Evolutionary conservation across 352 stramenopile genomes (phyloP).

Genomic region (Paralagenidium karlingii): DNA sequence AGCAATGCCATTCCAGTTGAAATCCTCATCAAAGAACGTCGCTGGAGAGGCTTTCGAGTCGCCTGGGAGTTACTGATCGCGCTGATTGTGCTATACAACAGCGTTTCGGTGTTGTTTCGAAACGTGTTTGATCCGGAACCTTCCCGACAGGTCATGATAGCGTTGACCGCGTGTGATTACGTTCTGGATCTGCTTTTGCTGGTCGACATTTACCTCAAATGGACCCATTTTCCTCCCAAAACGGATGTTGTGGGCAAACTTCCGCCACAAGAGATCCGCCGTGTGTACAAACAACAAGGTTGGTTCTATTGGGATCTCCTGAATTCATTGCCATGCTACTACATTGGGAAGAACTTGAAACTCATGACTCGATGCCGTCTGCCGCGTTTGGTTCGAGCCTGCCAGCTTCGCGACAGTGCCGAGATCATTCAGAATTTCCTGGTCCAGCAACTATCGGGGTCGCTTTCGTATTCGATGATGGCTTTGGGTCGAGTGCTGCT

Average conservation of each 20-base stretch:
- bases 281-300: conserved; percentile 11
- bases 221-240: conserved; percentile 9
- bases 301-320: conserved; percentile 13
- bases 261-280: conserved; percentile 7
- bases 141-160: conserved; percentile 6
- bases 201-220: conserved; percentile 22
- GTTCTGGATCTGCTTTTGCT: conserved; percentile 12
- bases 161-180: conserved; percentile 13
- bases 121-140: conserved; percentile 10
- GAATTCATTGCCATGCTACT: conserved; percentile 15
- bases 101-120: conserved; percentile 14
- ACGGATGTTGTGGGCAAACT: conserved; percentile 5
- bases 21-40: too few species aligned
- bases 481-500: conserved; percentile 11
- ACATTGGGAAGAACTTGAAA: conserved; percentile 15
- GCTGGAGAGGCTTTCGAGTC: conserved; percentile 10
- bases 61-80: conserved; percentile 15
- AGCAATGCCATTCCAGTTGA: too few species aligned
- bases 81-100: conserved; percentile 19
- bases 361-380: conserved; percentile 20
- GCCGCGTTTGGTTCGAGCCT: conserved; percentile 11
- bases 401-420: conserved; percentile 12
- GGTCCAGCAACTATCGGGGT: not conserved
- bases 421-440: conserved; percentile 12
- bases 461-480: conserved; percentile 11